Percentiles rank a stretch among this genome's conserved stretches.
These are phyloP conservation scores for Imleria badia DNA, from an alignment of 768 basidiomycete species.

Conservation along the genomic window DNA sequence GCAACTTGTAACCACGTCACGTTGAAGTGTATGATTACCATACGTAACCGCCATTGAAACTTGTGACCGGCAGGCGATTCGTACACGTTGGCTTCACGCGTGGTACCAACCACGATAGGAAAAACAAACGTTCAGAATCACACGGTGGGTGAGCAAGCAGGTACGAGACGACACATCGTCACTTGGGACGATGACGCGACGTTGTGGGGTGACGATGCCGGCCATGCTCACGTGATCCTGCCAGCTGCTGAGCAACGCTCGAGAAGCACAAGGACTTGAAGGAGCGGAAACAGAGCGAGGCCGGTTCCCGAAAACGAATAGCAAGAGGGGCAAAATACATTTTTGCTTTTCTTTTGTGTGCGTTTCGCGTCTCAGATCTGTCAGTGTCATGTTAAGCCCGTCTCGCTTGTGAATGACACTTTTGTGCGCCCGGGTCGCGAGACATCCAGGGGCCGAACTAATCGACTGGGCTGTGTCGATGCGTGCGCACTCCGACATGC, in stretches of 20 bases:
- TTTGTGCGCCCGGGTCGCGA: background rate
- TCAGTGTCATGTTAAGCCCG: background rate
- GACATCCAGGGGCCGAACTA: background rate
- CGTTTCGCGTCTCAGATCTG: background rate
- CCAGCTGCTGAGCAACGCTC: too few species aligned
- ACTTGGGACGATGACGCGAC: background rate
- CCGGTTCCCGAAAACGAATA: background rate
- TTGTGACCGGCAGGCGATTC: too few species aligned
- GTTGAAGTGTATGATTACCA: too few species aligned
- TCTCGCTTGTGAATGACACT: background rate
- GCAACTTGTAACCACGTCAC: background rate
- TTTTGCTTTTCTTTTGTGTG: background rate
- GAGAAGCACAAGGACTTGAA: too few species aligned
- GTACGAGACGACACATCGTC: background rate
- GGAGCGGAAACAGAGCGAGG: background rate
- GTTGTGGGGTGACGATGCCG: background rate
- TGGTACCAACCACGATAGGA: background rate
- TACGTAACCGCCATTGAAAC: too few species aligned
- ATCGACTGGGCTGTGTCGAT: slow-evolving; percentile 8
- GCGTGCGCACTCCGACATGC: background rate
- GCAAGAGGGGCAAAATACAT: background rate
- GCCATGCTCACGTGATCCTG: background rate
- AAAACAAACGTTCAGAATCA: background rate
- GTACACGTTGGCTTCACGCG: background rate
- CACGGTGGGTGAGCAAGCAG: background rate